These are phyloP conservation scores for Trichophyton mentagrophytes DNA, from an alignment of 2,329 filamentous ascomycete species.

Conservation along the genomic window DNA sequence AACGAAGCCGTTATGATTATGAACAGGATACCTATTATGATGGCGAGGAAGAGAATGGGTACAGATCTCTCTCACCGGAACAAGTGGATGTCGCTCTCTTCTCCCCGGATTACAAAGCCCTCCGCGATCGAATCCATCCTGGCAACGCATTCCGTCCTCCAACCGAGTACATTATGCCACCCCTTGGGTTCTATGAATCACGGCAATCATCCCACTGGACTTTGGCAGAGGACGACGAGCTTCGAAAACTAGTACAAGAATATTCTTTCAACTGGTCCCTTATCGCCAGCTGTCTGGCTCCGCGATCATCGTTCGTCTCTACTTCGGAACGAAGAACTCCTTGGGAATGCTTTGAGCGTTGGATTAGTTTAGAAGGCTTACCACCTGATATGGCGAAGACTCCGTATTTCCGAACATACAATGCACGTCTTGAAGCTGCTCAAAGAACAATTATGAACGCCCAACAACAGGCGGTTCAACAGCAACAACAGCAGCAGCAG, in stretches of 20 bases:
- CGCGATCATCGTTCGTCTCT: conserved; percentile 65
- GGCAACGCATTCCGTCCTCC: conserved; percentile 89
- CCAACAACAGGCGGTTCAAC: conserved; percentile 39
- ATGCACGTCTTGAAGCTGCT: conserved; percentile 49
- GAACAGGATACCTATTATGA: conserved; percentile 23
- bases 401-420: conserved; percentile 76
- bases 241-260: conserved; percentile 72
- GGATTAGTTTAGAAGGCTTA: conserved; percentile 81
- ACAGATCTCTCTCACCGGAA: conserved; percentile 45
- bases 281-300: conserved; percentile 66
- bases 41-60: conserved; percentile 36
- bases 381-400: conserved; percentile 91
- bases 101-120: conserved; percentile 73
- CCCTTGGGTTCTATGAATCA: conserved; percentile 78
- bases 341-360: conserved; percentile 98
- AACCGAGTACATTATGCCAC: conserved; percentile 81
- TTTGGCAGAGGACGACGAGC: conserved; percentile 74
- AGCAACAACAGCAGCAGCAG: conserved; percentile 39
- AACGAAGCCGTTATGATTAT: conserved; percentile 74
- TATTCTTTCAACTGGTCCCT: conserved; percentile 97
- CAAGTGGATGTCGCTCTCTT: conserved; percentile 75
- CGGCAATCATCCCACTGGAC: conserved; percentile 86
- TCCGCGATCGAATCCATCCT: conserved; percentile 78
- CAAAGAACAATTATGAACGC: conserved; percentile 47
- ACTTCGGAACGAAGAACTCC: conserved; percentile 81